A percentile compares a stretch with the other conserved stretches of the same genome.
These are phyloP conservation scores for Penicillium brevicompactum DNA, from an alignment of 2,329 filamentous ascomycete species.

Conservation along the genomic window DNA sequence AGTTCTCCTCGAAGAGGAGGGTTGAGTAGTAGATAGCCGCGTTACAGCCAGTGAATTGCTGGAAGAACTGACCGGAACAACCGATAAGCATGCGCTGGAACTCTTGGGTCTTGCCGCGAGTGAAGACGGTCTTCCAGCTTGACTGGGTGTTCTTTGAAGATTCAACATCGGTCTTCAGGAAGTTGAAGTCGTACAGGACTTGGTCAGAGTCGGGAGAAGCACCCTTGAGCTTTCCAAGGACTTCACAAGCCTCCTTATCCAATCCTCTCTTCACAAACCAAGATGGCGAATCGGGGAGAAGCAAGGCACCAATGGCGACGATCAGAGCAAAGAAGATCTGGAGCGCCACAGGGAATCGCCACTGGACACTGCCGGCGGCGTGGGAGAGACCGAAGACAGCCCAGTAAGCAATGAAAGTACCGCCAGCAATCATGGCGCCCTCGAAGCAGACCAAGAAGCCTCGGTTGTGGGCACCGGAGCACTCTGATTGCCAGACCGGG, in stretches of 20 bases:
- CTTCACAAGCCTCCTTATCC: slow-evolving; percentile 48
- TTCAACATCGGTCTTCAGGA: slow-evolving; percentile 49
- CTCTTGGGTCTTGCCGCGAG: slow-evolving; percentile 34
- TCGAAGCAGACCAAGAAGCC: slow-evolving; percentile 30
- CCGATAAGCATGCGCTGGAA: slow-evolving; percentile 34
- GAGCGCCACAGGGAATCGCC: slow-evolving; percentile 49
- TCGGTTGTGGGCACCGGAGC: slow-evolving; percentile 25
- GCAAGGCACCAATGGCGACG: slow-evolving; percentile 18
- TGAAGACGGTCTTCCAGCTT: slow-evolving; percentile 30
- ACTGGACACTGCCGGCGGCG: slow-evolving; percentile 31
- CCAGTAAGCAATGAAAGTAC: slow-evolving; percentile 29
- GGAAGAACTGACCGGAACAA: slow-evolving; percentile 39
- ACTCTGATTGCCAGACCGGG: slow-evolving; percentile 38
- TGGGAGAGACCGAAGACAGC: slow-evolving; percentile 26
- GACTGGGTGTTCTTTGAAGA: slow-evolving; percentile 35
- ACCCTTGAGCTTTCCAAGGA: slow-evolving; percentile 51
- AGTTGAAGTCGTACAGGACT: slow-evolving; percentile 30
- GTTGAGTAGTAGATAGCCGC: slow-evolving; percentile 49
- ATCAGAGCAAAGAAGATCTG: slow-evolving; percentile 42
- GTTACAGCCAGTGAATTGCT: slow-evolving; percentile 51
- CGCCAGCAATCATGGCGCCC: slow-evolving; percentile 25
- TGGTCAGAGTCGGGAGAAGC: slow-evolving; percentile 36
- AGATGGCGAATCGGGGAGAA: slow-evolving; percentile 55
- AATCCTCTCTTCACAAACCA: slow-evolving; percentile 56
- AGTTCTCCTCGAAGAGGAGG: slow-evolving; percentile 47